These are phyloP conservation scores for Rhodotorula paludigena DNA, from an alignment of 768 basidiomycete genomes.

Conservation along the genomic window DNA sequence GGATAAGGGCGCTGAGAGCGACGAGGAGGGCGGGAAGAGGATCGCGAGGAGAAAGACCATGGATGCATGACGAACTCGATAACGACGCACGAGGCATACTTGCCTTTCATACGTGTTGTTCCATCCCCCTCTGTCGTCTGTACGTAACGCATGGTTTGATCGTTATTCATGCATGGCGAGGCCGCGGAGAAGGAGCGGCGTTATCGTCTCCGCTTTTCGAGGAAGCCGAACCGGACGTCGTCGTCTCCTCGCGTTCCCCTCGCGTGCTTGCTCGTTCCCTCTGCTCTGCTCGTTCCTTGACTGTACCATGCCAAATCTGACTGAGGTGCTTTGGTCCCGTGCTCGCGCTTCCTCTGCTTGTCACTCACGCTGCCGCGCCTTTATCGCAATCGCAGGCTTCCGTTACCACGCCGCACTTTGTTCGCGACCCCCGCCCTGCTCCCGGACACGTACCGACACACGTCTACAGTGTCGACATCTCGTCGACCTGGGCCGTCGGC, in stretches of 20 bases:
- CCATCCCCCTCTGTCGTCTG: no score
- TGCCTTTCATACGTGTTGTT: no score
- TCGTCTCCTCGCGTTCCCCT: no score
- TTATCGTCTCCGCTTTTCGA: no score
- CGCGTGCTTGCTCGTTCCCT: no score
- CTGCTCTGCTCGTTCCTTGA: not conserved
- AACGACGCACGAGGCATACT: no score
- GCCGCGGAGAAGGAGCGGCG: no score
- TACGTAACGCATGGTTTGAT: no score
- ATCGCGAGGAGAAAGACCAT: not conserved
- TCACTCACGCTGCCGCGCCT: not conserved
- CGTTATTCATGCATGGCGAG: no score
- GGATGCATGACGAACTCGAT: no score
- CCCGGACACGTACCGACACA: not conserved
- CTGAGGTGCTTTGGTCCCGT: not conserved
- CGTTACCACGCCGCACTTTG: not conserved
- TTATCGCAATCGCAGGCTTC: not conserved
- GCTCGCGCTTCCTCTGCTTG: not conserved
- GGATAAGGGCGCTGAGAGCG: not conserved
- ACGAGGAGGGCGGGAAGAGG: not conserved
- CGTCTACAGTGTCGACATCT: slow-evolving; percentile 6
- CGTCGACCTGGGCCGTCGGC: slow-evolving; percentile 11
- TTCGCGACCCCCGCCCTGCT: not conserved
- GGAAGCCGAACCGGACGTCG: no score
- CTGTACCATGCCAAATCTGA: not conserved